Percentiles rank a stretch among this genome's conserved stretches.
Conservation (phyloP, 2,329 filamentous ascomycete genomes). For the Aspergillus ruber region DNA sequence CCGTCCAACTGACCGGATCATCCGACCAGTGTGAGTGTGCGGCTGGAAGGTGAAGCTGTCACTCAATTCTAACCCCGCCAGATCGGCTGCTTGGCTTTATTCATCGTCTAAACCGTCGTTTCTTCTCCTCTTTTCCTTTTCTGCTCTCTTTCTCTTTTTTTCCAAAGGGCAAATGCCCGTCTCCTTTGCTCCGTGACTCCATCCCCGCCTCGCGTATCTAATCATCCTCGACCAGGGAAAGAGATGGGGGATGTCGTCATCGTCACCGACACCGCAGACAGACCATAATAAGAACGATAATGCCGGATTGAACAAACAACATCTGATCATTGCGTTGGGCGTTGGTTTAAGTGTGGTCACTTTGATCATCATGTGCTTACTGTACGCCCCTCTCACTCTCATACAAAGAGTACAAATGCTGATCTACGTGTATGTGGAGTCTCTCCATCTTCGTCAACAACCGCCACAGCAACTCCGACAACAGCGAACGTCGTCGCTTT, state of each 20-base stretch:
- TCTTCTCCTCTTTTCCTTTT: background rate
- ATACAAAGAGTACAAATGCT: background rate
- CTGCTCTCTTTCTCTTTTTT: background rate
- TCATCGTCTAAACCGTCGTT: background rate
- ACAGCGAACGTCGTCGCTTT: constrained; percentile 15
- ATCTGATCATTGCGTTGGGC: constrained; percentile 28
- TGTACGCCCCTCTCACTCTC: constrained; percentile 15
- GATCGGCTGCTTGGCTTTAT: background rate
- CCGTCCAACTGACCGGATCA: no score
- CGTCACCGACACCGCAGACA: background rate
- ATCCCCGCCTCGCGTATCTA: background rate
- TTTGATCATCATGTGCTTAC: constrained; percentile 25
- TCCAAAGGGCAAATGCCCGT: background rate
- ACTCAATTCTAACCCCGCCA: background rate
- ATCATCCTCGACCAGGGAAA: background rate
- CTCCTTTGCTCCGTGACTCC: background rate
- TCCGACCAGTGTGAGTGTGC: no score
- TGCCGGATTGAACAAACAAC: constrained; percentile 12
- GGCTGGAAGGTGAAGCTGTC: no score
- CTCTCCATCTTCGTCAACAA: constrained; percentile 20
- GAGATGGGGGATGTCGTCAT: background rate
- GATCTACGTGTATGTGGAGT: constrained; percentile 1
- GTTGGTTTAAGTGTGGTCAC: constrained; percentile 26
- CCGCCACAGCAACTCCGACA: constrained; percentile 4
- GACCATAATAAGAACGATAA: background rate